Evolutionary conservation across 129 eudicot genomes (phyloP).

Genomic region (Sambucus nigra): DNA sequence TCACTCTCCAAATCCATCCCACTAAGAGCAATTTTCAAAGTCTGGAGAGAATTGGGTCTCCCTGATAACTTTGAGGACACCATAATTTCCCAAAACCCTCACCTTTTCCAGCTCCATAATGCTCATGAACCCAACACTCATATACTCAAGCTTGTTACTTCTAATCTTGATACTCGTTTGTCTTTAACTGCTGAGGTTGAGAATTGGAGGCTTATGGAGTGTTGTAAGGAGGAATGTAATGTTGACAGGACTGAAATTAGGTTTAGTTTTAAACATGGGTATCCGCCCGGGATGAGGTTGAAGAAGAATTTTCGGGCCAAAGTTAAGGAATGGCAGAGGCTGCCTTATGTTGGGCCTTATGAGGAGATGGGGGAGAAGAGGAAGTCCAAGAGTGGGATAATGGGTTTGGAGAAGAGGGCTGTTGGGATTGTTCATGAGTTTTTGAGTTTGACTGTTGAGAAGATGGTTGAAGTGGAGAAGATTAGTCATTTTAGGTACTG

Average conservation of each 20-base stretch:
- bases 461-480: conserved; percentile 93
- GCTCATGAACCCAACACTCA: conserved; percentile 79
- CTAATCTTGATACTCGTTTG: conserved; percentile 6
- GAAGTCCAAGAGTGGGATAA: conserved; percentile 41
- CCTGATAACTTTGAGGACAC: conserved; percentile 90
- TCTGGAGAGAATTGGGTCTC: conserved; percentile 82
- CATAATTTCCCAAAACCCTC: conserved; percentile 37
- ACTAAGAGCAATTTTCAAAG: conserved; percentile 73
- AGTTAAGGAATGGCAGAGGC: conserved; percentile 83
- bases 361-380: conserved; percentile 46
- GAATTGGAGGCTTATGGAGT: conserved; percentile 80
- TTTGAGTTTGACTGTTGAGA: conserved; percentile 93
- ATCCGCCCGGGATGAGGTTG: conserved; percentile 79
- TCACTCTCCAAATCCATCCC: conserved; percentile 58
- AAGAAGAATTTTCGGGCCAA: conserved; percentile 53
- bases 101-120: conserved; percentile 44
- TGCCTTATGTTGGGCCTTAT: conserved; percentile 67
- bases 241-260: conserved; percentile 53
- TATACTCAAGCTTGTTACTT: conserved; percentile 38
- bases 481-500: conserved; percentile 86
- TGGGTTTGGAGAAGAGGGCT: conserved; percentile 68
- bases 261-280: conserved; percentile 67
- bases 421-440: conserved; percentile 91
- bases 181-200: conserved; percentile 48
- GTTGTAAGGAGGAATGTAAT: conserved; percentile 63